Evolutionary conservation across 352 stramenopile species (phyloP).

Genomic region (Blastocystis sp.): DNA sequence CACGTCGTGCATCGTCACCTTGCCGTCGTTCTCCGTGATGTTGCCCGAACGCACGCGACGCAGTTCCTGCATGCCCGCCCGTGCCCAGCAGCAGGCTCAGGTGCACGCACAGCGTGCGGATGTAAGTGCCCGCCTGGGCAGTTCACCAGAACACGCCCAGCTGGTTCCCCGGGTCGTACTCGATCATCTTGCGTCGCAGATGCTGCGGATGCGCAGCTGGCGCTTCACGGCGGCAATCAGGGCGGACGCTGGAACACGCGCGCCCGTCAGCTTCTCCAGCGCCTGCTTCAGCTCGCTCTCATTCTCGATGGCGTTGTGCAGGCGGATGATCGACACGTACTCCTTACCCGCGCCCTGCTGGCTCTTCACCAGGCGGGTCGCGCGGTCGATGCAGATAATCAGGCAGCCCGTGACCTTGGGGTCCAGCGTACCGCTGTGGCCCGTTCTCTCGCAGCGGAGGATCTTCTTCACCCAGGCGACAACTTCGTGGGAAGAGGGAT

Average conservation of each 20-base stretch:
- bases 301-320: slow-evolving; percentile 90
- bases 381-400: slow-evolving; percentile 98
- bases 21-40: slow-evolving; percentile 88
- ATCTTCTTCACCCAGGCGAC: slow-evolving; percentile 99
- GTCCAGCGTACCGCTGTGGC: slow-evolving; percentile 96
- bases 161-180: slow-evolving; percentile 94
- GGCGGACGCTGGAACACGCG: slow-evolving; percentile 98
- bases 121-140: slow-evolving; percentile 97
- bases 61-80: slow-evolving; percentile 98
- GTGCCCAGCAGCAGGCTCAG: slow-evolving; percentile 92
- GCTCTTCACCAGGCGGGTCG: slow-evolving; percentile 84
- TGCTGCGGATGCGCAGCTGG: slow-evolving; percentile 97
- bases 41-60: slow-evolving; percentile 92
- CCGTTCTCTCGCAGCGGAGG: slow-evolving; percentile 98
- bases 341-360: slow-evolving; percentile 96
- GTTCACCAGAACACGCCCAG: slow-evolving; percentile 86
- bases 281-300: slow-evolving; percentile 86
- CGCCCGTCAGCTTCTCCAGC: slow-evolving; percentile 96
- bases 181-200: slow-evolving; percentile 97
- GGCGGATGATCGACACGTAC: slow-evolving; percentile 94
- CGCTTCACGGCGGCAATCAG: slow-evolving; percentile 99
- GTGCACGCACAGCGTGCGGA: slow-evolving; percentile 98
- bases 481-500: slow-evolving; percentile 97
- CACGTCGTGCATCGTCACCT: slow-evolving; percentile 99
- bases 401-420: slow-evolving; percentile 99